A percentile compares a stretch with the other conserved stretches of the same genome.
Evolutionary conservation across 78 protist genomes (phyloP).

Genomic region (slime mould (Dictyostelium discoideum)): DNA sequence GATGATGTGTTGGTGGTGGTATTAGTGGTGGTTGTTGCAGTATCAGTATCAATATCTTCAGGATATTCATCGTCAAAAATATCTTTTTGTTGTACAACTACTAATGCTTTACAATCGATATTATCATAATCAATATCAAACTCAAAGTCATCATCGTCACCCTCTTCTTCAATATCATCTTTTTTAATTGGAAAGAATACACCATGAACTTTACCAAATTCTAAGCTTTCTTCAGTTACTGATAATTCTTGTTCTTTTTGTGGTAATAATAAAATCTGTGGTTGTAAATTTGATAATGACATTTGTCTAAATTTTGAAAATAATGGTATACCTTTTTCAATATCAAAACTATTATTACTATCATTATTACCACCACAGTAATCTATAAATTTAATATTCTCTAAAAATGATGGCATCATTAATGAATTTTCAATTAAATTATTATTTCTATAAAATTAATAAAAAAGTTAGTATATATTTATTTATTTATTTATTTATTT

Average conservation of each 20-base stretch:
- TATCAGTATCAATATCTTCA: background rate
- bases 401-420: constrained; percentile 53
- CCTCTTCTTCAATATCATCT: background rate
- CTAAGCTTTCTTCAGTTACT: constrained; percentile 14
- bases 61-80: background rate
- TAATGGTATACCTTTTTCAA: constrained; percentile 63
- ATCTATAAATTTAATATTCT: constrained; percentile 35
- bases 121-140: background rate
- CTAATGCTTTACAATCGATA: background rate
- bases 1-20: background rate
- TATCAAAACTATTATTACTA: background rate
- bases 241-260: background rate
- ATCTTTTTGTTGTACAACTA: background rate
- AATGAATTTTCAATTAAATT: constrained; percentile 24
- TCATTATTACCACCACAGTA: background rate
- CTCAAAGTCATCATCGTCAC: background rate
- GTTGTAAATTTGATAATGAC: background rate
- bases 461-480: too few relatives aligned
- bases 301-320: background rate
- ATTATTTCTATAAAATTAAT: constrained; percentile 2
- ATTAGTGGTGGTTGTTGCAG: too few relatives aligned
- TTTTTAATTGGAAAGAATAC: constrained; percentile 25
- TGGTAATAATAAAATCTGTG: background rate
- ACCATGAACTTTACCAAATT: constrained; percentile 47
- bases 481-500: too few relatives aligned